Evolutionary conservation across 208 protist genomes (phyloP).

Genomic region (Trypanosoma congolense): DNA sequence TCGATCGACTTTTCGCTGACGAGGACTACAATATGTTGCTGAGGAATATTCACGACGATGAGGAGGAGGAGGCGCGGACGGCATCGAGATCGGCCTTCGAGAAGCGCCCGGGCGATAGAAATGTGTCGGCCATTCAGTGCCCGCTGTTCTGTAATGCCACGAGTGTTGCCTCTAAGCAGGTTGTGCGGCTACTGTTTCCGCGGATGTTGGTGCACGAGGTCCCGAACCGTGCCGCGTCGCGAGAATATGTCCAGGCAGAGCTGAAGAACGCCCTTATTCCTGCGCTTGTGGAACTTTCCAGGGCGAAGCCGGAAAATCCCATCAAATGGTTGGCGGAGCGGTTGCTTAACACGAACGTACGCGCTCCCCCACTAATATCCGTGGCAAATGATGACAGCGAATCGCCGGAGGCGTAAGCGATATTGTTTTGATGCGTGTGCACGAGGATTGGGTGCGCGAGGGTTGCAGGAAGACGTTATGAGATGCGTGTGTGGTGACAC

Average conservation of each 20-base stretch:
- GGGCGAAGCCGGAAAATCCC: slow-evolving; percentile 81
- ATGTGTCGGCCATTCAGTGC: slow-evolving; percentile 12
- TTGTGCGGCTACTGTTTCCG: slow-evolving; percentile 67
- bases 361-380: slow-evolving; percentile 64
- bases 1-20: slow-evolving; percentile 37
- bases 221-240: slow-evolving; percentile 40
- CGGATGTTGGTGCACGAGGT: slow-evolving; percentile 75
- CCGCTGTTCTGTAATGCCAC: slow-evolving; percentile 28
- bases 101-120: slow-evolving; percentile 17
- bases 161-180: slow-evolving; percentile 31
- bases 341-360: slow-evolving; percentile 76
- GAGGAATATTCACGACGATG: slow-evolving; percentile 1
- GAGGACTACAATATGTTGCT: slow-evolving; percentile 30
- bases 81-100: background rate
- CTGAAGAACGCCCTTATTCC: slow-evolving; percentile 80
- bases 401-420: slow-evolving; percentile 4
- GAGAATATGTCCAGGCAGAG: slow-evolving; percentile 80
- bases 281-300: slow-evolving; percentile 75
- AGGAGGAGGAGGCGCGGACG: background rate
- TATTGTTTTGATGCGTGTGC: too few species aligned
- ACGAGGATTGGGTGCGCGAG: too few species aligned
- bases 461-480: background rate
- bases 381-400: slow-evolving; percentile 1
- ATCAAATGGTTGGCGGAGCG: slow-evolving; percentile 81
- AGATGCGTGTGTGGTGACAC: background rate